Base-by-base conservation (phyloP, 495 filamentous ascomycete species). In the Tirmania nivea region DNA sequence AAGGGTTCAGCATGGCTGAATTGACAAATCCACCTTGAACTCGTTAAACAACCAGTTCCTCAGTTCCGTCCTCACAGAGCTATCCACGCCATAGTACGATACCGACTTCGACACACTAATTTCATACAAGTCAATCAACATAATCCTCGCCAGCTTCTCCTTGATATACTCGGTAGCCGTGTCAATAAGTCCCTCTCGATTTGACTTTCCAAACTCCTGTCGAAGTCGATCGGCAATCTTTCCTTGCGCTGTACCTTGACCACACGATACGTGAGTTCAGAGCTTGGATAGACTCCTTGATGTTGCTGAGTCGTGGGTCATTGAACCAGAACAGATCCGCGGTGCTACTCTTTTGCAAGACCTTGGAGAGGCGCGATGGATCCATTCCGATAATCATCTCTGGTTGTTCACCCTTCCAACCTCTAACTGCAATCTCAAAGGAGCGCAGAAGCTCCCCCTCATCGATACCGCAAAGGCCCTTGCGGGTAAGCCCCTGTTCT, bases 51-150 rank as follows among this genome's bases (percentile, higher is more conserved):
- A 69, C 56, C 70, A 75, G 50, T 69, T 71, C 42, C 73, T 66
- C 56, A 75, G 71, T 62, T 78, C 75, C 52, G 70, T 70, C 0
- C 69, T 73, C 39, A 76, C 65, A 51, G 76, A 69, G 39, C 69
- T 73, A 59, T 78, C 73, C n/a, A 78, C 65, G 16, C 69, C 71
- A 62, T 73, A 78, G 42, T 67, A 65, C 6, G 69, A 67, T 20
- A 78, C 60, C 19, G 72, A 68, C 48, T 69, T 63, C 14, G 66
- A 67, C 19, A 71, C 54, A 59, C 75, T 70, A 34, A 78, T 64
- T 48, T 78, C 71, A 50, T 77, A 73, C 14, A 66, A 35, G 20
- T 71, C 70, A 55, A 77, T 64, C 66, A 76, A 71, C 50, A 77
- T 60, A 48, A 77, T 68, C 11, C 66, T 69, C 2, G 68, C 60